Percentiles rank a stretch among this genome's conserved stretches.
Conservation (phyloP, 139 green algal species). For the Chlorella sp. region DNA sequence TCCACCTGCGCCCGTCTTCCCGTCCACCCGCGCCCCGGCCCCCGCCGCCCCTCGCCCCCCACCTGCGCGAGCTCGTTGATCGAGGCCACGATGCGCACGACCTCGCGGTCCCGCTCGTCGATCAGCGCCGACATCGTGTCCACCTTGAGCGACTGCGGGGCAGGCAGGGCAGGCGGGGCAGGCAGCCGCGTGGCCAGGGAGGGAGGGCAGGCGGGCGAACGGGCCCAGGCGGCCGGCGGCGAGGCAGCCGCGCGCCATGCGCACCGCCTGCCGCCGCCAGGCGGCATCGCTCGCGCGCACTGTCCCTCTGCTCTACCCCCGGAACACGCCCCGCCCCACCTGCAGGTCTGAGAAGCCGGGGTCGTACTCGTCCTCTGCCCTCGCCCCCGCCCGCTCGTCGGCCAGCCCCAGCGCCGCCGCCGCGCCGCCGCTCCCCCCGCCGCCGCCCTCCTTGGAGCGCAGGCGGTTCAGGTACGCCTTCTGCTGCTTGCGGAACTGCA, state of each 20-base stretch:
- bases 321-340: conserved; percentile 26
- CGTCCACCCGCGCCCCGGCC: too few relatives aligned
- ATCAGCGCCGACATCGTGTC: conserved; percentile 54
- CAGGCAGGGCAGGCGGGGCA: background rate
- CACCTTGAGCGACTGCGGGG: conserved; percentile 39
- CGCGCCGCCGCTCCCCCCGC: conserved; percentile 41
- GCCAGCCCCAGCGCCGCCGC: conserved; percentile 41
- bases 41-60: too few relatives aligned
- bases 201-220: background rate
- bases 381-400: background rate
- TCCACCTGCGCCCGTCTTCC: too few relatives aligned
- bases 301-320: too few relatives aligned
- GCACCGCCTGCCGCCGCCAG: background rate
- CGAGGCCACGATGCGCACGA: conserved; percentile 77
- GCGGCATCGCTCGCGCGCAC: background rate
- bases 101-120: conserved; percentile 85
- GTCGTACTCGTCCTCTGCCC: conserved; percentile 55
- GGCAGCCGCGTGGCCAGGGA: background rate
- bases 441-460: conserved; percentile 69
- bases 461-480: conserved; percentile 86
- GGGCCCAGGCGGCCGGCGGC: background rate
- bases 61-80: conserved; percentile 79
- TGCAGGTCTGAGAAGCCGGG: conserved; percentile 85
- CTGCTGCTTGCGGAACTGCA: conserved; percentile 89
- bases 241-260: background rate